A percentile compares a stretch with the other conserved stretches of the same genome.
Conservation (phyloP, 2,329 filamentous ascomycete species). For the Rosellinia necatrix region DNA sequence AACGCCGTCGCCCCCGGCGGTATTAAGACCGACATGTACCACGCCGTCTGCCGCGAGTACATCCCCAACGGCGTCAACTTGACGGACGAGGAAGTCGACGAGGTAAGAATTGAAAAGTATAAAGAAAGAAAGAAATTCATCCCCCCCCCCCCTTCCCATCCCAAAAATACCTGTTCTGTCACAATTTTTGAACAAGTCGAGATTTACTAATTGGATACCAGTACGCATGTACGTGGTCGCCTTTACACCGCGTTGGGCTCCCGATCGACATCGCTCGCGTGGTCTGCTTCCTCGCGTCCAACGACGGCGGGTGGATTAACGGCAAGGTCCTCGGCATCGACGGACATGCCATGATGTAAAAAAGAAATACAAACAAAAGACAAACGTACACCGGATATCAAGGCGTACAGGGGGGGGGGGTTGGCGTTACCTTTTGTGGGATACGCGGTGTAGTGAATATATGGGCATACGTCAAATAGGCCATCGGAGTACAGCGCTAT, state of each 20-base stretch:
- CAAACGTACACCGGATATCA: not conserved
- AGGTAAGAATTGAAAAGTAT: too few species aligned
- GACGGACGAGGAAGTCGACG: constrained; percentile 63
- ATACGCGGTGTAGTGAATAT: not conserved
- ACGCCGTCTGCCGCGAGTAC: constrained; percentile 67
- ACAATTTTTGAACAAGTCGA: not conserved
- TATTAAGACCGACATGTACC: constrained; percentile 72
- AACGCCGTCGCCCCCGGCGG: constrained; percentile 70
- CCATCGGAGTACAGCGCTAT: too few species aligned
- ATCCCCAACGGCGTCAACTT: constrained; percentile 62
- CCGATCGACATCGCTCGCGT: constrained; percentile 71
- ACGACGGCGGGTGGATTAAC: constrained; percentile 54
- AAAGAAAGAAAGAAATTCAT: too few species aligned
- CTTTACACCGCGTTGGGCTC: constrained; percentile 67
- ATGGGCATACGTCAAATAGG: not conserved
- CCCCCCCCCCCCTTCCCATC: too few species aligned
- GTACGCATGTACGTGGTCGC: constrained; percentile 68
- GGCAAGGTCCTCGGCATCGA: constrained; percentile 43
- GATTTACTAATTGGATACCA: constrained; percentile 34
- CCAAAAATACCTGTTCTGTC: too few species aligned
- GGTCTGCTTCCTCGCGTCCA: constrained; percentile 58
- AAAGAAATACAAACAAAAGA: too few species aligned
- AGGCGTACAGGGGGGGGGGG: not conserved
- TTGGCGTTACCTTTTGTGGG: not conserved
- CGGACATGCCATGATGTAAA: constrained; percentile 42